Conservation (phyloP, 306 rosid species). For the Dalbergia oliveri region DNA sequence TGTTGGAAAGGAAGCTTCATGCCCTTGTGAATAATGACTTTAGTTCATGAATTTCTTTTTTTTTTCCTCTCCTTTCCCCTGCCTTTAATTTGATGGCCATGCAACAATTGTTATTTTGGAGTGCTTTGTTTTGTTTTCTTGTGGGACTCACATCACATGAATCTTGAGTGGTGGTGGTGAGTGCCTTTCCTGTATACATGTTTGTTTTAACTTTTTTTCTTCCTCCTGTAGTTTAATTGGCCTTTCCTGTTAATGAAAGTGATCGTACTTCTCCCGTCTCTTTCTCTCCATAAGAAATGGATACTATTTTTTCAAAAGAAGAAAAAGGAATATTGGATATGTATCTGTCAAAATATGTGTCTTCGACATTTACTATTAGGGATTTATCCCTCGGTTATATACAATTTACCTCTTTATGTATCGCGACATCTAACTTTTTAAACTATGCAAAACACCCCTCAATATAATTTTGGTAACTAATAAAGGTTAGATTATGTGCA, state of each 20-base stretch:
- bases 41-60: not conserved
- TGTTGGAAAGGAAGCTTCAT: conserved; percentile 65
- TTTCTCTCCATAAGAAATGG: not conserved
- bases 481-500: too few species aligned
- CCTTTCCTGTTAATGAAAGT: conserved; percentile 3
- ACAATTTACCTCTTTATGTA: too few species aligned
- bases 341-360: too few species aligned
- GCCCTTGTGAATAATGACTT: conserved; percentile 45
- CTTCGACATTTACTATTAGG: too few species aligned
- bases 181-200: not conserved
- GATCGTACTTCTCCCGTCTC: not conserved
- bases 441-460: too few species aligned
- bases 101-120: not conserved
- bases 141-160: conserved; percentile 51
- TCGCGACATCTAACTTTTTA: too few species aligned
- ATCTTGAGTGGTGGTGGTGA: conserved; percentile 22
- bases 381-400: too few species aligned
- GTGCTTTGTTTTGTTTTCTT: not conserved
- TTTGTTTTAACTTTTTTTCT: not conserved
- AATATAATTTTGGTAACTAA: too few species aligned
- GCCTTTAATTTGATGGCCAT: not conserved
- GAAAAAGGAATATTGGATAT: too few species aligned
- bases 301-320: not conserved
- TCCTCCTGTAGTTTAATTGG: not conserved
- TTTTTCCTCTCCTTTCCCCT: too few species aligned